Evolutionary conservation across 257 asterid genomes (phyloP).

Genomic region (Lantana camara): DNA sequence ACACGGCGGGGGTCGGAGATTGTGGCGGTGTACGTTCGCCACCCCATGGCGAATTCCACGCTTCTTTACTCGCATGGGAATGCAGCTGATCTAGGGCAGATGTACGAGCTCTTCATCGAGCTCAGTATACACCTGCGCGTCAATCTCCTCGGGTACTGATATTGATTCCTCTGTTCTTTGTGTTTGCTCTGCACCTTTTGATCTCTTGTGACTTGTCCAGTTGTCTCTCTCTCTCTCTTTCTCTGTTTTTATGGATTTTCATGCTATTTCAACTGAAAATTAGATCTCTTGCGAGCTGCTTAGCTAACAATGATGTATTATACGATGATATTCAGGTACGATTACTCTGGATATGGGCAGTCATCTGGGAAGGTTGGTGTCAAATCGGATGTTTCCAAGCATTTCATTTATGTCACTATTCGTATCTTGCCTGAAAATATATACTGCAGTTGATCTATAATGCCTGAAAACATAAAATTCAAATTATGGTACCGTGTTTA

Average conservation of each 20-base stretch:
- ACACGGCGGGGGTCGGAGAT: conserved; percentile 88
- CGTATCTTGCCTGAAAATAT: background rate
- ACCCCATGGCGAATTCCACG: conserved; percentile 90
- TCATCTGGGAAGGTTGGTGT: conserved; percentile 86
- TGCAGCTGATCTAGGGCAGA: conserved; percentile 99
- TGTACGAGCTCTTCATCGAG: conserved; percentile 92
- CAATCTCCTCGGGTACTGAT: conserved; percentile 84
- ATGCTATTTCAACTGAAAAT: conserved; percentile 4
- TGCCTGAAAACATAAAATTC: conserved; percentile 2
- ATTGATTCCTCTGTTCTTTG: background rate
- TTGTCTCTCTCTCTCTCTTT: too few species aligned
- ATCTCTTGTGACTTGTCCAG: too few species aligned
- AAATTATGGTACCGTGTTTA: conserved; percentile 18
- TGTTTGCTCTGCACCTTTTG: too few species aligned
- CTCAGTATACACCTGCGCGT: conserved; percentile 89
- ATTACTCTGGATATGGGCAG: conserved; percentile 94
- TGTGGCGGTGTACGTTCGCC: conserved; percentile 80
- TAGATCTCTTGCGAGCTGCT: conserved; percentile 2
- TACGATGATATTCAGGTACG: conserved; percentile 66
- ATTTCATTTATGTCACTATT: background rate
- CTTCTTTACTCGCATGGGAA: conserved; percentile 91
- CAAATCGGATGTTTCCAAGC: background rate
- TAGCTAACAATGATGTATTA: background rate
- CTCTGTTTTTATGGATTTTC: background rate
- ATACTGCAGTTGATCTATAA: background rate